phyloP scores from a whole-genome alignment of 2,329 filamentous ascomycete species.

The Pseudogymnoascus sp. region DNA sequence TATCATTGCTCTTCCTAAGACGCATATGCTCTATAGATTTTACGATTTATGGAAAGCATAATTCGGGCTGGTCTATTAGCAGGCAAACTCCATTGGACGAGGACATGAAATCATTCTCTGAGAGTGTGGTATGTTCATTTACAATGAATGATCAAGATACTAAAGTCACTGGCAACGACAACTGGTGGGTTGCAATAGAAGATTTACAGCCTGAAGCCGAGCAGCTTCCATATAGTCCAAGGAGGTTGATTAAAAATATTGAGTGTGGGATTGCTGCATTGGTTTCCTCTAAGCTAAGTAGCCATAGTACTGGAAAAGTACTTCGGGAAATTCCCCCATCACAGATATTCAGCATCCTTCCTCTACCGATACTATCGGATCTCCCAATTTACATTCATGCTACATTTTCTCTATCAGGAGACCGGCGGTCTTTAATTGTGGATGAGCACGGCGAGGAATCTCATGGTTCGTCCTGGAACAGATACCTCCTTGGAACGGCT shows the following conservation, averaged over 20 bases:
- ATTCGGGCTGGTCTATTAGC: constrained; percentile 19
- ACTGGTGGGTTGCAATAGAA: constrained; percentile 19
- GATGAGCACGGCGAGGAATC: constrained; percentile 17
- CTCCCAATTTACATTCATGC: constrained; percentile 27
- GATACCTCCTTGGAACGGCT: constrained; percentile 19
- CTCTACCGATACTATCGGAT: constrained; percentile 19
- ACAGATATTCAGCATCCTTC: constrained; percentile 19
- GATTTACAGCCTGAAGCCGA: constrained; percentile 16
- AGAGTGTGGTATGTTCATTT: neutral
- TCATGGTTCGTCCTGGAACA: constrained; percentile 22
- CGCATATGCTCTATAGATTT: constrained; percentile 20
- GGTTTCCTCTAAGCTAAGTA: neutral
- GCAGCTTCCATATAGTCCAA: constrained; percentile 10
- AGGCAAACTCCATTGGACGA: neutral
- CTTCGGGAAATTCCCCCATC: neutral
- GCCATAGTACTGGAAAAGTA: neutral
- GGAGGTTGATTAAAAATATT: neutral
- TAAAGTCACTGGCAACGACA: constrained; percentile 15
- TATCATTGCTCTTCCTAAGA: constrained; percentile 24
- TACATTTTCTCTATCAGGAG: constrained; percentile 27
- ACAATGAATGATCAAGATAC: neutral
- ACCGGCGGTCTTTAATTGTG: constrained; percentile 23
- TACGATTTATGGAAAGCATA: constrained; percentile 11
- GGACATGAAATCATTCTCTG: neutral
- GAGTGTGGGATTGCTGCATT: neutral